Evolutionary conservation across 2,329 filamentous ascomycete species (phyloP), one percentile per base, ranked within the genome.

Genomic region (Trichoderma sp.): DNA sequence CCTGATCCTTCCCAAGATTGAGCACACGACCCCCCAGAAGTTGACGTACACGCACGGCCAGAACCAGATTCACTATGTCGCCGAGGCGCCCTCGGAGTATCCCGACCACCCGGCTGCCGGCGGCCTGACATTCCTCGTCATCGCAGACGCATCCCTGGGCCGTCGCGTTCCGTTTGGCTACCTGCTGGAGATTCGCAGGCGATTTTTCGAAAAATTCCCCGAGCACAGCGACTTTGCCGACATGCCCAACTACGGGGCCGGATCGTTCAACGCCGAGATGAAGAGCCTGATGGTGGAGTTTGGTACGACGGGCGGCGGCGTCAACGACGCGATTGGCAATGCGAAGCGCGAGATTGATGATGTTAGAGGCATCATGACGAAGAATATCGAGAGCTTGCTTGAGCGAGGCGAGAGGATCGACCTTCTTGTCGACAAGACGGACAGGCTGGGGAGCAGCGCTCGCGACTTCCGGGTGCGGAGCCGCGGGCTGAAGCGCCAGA

Each of bases 21-120:
- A 86, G 67, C 95, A 99, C 82, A 81, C 84, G 71, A 83, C 86
- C 34, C 85, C 93, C 1, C 89, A 97, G 76, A 97, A 97, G 81
- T 88, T 97, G 72, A 98, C 94, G 65, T 97, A 97, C 83, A 96
- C 93, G 48, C 93, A 97, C 80, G 92, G 93, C 81, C 84, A 90
- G 69, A 90, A 96, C 79, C 93, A 95, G 84, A 95, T 98, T 79
- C 94, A 99, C 85, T 97, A 97, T 84, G 91, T 98, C 76, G 88
- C 94, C 75, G 92, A 95, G 76, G 89, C 93, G 0, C 90, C 93
- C 10, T 90, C 89, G 3, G 87, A 87, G 73, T 87, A 90, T 75
- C 82, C 82, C 67, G 76, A 73, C 74, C 83, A 80, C 74, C 84
- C 84, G 59, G 87, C 89, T 8, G 89, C 92, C 60, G 92, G 92